phyloP scores from a whole-genome alignment of 495 filamentous ascomycete species.

The Tuber microsphaerosporum region DNA sequence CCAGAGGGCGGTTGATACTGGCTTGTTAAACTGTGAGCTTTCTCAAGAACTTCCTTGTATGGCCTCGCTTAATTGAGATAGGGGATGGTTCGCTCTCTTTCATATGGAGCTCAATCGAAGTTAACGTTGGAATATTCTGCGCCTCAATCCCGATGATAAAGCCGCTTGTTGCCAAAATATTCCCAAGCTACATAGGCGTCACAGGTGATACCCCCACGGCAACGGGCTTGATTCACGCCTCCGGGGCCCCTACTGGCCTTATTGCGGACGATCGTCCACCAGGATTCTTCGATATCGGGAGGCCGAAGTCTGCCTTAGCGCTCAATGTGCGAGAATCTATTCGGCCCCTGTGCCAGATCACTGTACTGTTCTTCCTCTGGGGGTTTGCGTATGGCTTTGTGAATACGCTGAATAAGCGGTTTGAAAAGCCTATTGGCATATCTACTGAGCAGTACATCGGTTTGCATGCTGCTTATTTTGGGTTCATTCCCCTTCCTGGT shows the following conservation, averaged over 20 bases:
- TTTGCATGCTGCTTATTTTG: conserved; percentile 59
- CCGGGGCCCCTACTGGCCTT: background rate
- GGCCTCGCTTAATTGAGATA: conserved; percentile 45
- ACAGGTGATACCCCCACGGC: background rate
- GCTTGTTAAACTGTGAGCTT: conserved; percentile 32
- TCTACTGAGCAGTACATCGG: conserved; percentile 50
- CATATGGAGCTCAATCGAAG: conserved; percentile 89
- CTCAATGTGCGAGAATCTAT: conserved; percentile 27
- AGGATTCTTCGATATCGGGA: conserved; percentile 38
- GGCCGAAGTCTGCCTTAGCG: conserved; percentile 53
- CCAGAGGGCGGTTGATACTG: conserved; percentile 56
- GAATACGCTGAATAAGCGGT: conserved; percentile 62
- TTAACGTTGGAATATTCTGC: conserved; percentile 81
- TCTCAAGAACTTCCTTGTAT: conserved; percentile 13
- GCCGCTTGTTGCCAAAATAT: conserved; percentile 66
- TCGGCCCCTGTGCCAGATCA: conserved; percentile 25
- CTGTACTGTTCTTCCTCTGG: conserved; percentile 55
- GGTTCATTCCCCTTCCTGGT: conserved; percentile 19
- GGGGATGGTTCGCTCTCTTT: conserved; percentile 74
- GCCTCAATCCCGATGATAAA: conserved; percentile 85
- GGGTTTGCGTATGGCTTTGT: conserved; percentile 80
- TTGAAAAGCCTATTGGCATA: conserved; percentile 49
- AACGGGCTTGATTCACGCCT: background rate
- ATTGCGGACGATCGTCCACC: conserved; percentile 4
- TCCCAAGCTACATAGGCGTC: conserved; percentile 63